phyloP scores from a whole-genome alignment of 2,329 filamentous ascomycete genomes.

The Periconia digitata region DNA sequence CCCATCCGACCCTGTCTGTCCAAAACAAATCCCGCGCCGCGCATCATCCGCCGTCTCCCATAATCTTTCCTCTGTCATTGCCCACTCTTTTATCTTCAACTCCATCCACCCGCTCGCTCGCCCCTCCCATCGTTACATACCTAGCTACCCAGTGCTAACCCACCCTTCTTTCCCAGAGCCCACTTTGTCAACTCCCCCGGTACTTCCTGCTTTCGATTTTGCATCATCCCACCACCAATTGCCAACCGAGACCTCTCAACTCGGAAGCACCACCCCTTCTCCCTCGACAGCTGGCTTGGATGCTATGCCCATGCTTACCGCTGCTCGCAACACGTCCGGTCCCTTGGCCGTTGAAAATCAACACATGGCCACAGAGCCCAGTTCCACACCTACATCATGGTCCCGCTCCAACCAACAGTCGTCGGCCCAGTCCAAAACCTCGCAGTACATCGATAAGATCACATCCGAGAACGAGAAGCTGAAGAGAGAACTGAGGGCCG shows the following conservation, averaged over 20 bases:
- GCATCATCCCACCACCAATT: background rate
- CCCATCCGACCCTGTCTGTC: no score
- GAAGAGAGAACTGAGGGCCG: slow-evolving; percentile 62
- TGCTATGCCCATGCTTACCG: slow-evolving; percentile 32
- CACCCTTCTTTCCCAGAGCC: background rate
- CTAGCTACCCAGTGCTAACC: background rate
- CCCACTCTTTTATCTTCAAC: no score
- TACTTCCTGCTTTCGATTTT: slow-evolving; percentile 1
- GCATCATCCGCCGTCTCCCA: no score
- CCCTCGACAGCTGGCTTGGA: slow-evolving; percentile 6
- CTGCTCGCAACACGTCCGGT: slow-evolving; percentile 33
- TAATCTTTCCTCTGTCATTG: no score
- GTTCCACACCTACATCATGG: slow-evolving; percentile 24
- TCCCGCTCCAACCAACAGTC: slow-evolving; percentile 27
- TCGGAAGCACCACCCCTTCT: slow-evolving; percentile 16
- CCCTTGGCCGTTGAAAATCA: slow-evolving; percentile 34
- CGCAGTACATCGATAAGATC: slow-evolving; percentile 68
- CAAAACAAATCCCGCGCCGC: no score
- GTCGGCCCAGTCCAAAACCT: slow-evolving; percentile 36
- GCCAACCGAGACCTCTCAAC: slow-evolving; percentile 4
- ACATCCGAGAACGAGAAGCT: slow-evolving; percentile 79
- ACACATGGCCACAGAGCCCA: slow-evolving; percentile 24
- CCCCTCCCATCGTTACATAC: background rate
- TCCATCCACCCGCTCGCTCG: no score
- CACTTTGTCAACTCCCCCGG: background rate